Evolutionary conservation across 148 eudicot species (phyloP).

Genomic region (Spergularia bocconei): DNA sequence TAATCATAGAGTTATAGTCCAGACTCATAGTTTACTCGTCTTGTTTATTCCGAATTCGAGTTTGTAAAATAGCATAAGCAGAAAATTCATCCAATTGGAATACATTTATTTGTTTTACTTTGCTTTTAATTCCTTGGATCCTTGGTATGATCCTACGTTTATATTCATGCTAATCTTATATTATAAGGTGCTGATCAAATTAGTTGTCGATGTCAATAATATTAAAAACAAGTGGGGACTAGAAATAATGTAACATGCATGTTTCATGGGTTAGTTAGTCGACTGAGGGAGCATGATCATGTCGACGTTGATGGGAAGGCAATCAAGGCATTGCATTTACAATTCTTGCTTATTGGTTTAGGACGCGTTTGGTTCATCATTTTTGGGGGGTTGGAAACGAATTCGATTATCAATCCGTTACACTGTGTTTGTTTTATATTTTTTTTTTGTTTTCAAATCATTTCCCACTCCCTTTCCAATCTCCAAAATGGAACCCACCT

Average conservation of each 20-base stretch:
- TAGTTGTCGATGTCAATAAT: constrained; percentile 26
- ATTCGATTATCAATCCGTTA: too few species aligned
- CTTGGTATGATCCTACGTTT: constrained; percentile 17
- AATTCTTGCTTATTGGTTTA: constrained; percentile 23
- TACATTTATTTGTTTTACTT: background rate
- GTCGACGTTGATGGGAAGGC: constrained; percentile 40
- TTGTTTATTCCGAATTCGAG: background rate
- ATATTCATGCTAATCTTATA: background rate
- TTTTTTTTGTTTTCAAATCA: too few species aligned
- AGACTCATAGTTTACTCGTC: too few species aligned
- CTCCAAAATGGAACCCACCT: too few species aligned
- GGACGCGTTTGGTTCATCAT: too few species aligned
- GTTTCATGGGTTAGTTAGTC: constrained; percentile 30
- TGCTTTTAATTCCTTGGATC: constrained; percentile 19
- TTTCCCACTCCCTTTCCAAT: too few species aligned
- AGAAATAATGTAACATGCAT: constrained; percentile 28
- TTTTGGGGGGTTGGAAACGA: too few species aligned
- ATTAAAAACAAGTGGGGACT: constrained; percentile 25
- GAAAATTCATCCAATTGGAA: too few species aligned
- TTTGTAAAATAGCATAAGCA: background rate
- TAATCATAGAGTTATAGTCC: too few species aligned
- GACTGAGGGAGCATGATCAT: constrained; percentile 48
- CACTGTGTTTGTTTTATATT: too few species aligned
- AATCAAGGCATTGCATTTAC: constrained; percentile 35
- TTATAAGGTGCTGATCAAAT: constrained; percentile 15